Percentiles rank a stretch among this genome's conserved stretches.
These are phyloP conservation scores for Picea abies DNA, from an alignment of 83 land plant species.

Conservation along the genomic window DNA sequence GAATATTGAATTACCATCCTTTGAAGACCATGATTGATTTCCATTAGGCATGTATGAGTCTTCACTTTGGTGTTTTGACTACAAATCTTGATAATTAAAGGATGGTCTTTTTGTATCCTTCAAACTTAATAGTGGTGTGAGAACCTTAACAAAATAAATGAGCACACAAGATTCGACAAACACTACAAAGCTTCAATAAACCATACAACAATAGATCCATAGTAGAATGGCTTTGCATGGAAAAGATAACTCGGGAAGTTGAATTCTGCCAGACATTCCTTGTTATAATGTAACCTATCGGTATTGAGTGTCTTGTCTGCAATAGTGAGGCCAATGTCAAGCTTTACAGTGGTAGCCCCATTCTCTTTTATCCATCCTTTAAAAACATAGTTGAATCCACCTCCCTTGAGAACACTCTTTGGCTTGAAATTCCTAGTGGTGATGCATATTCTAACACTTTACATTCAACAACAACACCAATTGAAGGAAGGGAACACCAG, in stretches of 20 bases:
- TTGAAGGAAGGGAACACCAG: no score
- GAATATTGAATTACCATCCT: not conserved
- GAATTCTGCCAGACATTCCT: slow-evolving; percentile 63
- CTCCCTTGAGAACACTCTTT: slow-evolving; percentile 75
- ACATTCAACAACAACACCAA: no score
- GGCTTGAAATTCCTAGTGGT: slow-evolving; percentile 78
- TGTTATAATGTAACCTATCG: slow-evolving; percentile 75
- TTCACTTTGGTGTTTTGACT: slow-evolving; percentile 33
- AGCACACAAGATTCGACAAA: no score
- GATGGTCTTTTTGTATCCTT: slow-evolving; percentile 69
- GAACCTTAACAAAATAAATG: slow-evolving; percentile 36
- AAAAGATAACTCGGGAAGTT: no score
- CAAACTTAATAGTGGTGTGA: slow-evolving; percentile 56
- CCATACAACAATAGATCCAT: no score
- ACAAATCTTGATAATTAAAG: slow-evolving; percentile 58
- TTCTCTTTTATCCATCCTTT: slow-evolving; percentile 86
- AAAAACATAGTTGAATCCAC: slow-evolving; percentile 77
- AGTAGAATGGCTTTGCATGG: no score
- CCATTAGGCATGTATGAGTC: slow-evolving; percentile 6
- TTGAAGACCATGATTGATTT: not conserved
- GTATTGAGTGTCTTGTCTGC: slow-evolving; percentile 76
- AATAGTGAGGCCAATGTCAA: slow-evolving; percentile 68
- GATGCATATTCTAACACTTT: no score
- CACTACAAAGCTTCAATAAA: no score
- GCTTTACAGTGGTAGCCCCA: slow-evolving; percentile 71